Base-by-base conservation (phyloP, 228 moss, liverwort and hornwort species). In the Sphagnum magellanicum region DNA sequence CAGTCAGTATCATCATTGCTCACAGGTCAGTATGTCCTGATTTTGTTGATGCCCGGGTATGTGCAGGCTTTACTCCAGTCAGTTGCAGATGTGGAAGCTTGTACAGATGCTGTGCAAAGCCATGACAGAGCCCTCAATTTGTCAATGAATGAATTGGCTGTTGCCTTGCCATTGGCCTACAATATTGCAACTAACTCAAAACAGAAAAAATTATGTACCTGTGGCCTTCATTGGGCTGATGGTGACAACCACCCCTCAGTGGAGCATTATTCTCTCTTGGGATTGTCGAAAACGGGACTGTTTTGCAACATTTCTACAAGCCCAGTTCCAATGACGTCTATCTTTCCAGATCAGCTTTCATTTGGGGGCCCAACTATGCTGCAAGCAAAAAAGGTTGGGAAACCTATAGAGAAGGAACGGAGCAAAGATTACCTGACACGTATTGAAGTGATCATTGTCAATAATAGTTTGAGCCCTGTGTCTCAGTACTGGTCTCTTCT, bases 401-500 rank as follows among this genome's bases (percentile, higher is more conserved):
- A 65, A 14, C 60, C 49, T 51, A 49, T 68, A 53, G 76, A 68
- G 48, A 68, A 15, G 68, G 71, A 60, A 61, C 46, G 13, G 48
- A 69, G 67, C 59, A 68, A 51, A 10, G 63, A 4, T 14, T 81
- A 67, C 8, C 71, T 80, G 74, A 77, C 70, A 1, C 73, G 73
- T 14, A 68, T 85, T 16, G 80, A 80, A 47, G 62, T 92, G 12
- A 66, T 66, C 59, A 66, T 92, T 79, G 63, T 66, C 13, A 92
- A 92, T 64, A 76, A 74, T 10, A 71, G 70, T 72, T 76, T 47
- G 74, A 53, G 55, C 48, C 73, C 82, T 46, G 77, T 92, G 66
- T 90, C 92, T 63, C 88, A 83, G 66, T 84, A 88, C 73, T 92
- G 92, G 92, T 86, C 82, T 65, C 72, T 84, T 51, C n/a, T 90